phyloP scores from a whole-genome alignment of 495 filamentous ascomycete genomes.

The Aspergillus olivimuriae region DNA sequence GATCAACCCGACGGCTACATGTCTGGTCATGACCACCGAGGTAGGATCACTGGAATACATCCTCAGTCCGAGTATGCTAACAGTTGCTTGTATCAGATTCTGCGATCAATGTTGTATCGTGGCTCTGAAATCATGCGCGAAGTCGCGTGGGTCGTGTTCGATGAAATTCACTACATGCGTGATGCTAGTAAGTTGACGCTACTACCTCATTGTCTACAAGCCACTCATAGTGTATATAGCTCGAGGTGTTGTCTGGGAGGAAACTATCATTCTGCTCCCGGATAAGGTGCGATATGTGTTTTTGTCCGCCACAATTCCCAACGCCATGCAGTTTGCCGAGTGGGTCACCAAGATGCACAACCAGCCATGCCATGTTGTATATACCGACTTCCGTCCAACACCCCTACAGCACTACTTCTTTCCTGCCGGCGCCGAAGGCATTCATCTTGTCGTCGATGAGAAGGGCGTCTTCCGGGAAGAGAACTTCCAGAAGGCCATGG shows the following conservation, averaged over 20 bases:
- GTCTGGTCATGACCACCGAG: constrained; percentile 98
- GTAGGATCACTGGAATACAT: constrained; percentile 14
- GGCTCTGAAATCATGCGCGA: constrained; percentile 99
- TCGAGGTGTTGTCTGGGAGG: constrained; percentile 97
- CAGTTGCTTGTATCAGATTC: constrained; percentile 48
- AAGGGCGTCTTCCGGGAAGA: constrained; percentile 91
- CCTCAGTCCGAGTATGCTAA: constrained; percentile 2
- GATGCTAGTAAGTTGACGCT: constrained; percentile 54
- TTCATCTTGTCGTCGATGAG: constrained; percentile 92
- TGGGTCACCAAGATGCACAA: constrained; percentile 97
- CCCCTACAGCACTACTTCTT: constrained; percentile 97
- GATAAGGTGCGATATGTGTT: constrained; percentile 99
- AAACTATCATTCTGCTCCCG: constrained; percentile 93
- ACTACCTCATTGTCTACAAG: neutral
- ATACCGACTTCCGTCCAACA: constrained; percentile 95
- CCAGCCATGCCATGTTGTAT: constrained; percentile 96
- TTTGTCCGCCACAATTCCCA: constrained; percentile 96
- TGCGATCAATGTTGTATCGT: constrained; percentile 95
- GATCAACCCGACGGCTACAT: constrained; percentile 96
- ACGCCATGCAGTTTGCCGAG: constrained; percentile 98
- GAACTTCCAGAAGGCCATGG: constrained; percentile 95
- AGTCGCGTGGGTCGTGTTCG: constrained; percentile 95
- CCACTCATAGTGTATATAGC: constrained; percentile 29
- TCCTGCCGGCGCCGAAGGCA: constrained; percentile 86
- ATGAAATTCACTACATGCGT: constrained; percentile 97